Conservation (phyloP, 352 stramenopile species). For the Globisporangium camurandrum region DNA sequence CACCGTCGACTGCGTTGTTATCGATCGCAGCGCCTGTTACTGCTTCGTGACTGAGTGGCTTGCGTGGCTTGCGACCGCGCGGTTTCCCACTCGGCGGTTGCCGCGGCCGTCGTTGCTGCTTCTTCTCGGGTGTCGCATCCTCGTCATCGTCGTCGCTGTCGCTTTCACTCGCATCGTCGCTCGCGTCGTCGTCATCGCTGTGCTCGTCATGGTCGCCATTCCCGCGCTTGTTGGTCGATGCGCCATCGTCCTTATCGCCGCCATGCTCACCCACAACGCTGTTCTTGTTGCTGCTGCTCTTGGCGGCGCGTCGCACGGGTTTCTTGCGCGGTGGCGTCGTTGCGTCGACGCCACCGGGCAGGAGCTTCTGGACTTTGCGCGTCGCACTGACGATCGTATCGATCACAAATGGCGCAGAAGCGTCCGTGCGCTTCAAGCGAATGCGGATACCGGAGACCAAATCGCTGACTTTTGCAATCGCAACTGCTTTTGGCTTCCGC, state of each 20-base stretch:
- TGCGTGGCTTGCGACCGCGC: constrained; percentile 26
- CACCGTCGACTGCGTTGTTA: too few species aligned
- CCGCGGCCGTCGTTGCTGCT: constrained; percentile 9
- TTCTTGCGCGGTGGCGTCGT: constrained; percentile 9
- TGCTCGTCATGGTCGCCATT: constrained; percentile 38
- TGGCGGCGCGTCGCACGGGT: neutral
- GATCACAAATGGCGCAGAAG: constrained; percentile 21
- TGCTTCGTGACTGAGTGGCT: neutral
- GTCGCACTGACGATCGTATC: constrained; percentile 32
- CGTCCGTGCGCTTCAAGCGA: constrained; percentile 17
- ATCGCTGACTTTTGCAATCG: too few species aligned
- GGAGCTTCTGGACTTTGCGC: constrained; percentile 34
- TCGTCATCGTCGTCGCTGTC: constrained; percentile 20
- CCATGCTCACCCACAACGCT: constrained; percentile 18
- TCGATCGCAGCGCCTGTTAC: neutral
- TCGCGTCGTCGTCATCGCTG: constrained; percentile 33
- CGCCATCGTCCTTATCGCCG: neutral
- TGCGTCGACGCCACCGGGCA: constrained; percentile 14
- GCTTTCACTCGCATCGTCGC: constrained; percentile 32
- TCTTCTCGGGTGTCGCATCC: constrained; percentile 22
- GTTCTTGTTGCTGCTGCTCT: constrained; percentile 14
- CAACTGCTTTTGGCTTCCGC: constrained; percentile 2
- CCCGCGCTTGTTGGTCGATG: constrained; percentile 20
- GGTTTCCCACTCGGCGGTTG: constrained; percentile 9
- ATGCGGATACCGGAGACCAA: constrained; percentile 39